A percentile compares a stretch with the other conserved stretches of the same genome.
Conservation (phyloP, 371 early-diverging fungal genomes). For the Umbelopsis sp. region DNA sequence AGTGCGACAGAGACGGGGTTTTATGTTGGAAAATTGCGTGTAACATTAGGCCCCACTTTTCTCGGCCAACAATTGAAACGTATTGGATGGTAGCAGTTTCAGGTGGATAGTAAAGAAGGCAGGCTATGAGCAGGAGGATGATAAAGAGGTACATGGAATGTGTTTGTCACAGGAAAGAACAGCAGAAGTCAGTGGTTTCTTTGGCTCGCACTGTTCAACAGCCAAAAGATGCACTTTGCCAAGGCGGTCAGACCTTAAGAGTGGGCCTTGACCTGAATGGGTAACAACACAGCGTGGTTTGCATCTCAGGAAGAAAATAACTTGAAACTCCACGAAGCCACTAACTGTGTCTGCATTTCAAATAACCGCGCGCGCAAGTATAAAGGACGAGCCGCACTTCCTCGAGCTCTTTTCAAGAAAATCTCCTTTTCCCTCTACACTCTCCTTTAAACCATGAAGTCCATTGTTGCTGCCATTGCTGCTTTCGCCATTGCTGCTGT, state of each 20-base stretch:
- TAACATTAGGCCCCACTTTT: neutral
- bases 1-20: neutral
- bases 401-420: no score
- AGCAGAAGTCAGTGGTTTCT: no score
- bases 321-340: slow-evolving; percentile 18
- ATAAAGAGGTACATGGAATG: no score
- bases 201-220: neutral
- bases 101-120: no score
- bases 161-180: no score
- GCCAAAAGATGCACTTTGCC: neutral
- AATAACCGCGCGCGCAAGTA: neutral
- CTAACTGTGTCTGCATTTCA: slow-evolving; percentile 12
- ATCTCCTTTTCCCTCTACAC: neutral
- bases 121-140: no score
- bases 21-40: neutral
- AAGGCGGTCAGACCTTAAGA: neutral
- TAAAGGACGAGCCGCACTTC: neutral
- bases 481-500: slow-evolving; percentile 38
- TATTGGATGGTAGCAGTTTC: no score
- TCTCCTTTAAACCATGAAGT: slow-evolving; percentile 17
- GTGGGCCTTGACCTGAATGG: neutral
- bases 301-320: neutral
- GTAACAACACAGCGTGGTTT: neutral
- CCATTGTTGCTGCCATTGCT: slow-evolving; percentile 40
- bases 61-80: neutral